Evolutionary conservation across 768 basidiomycete genomes (phyloP).

Genomic region (Lentinula guzmanii): DNA sequence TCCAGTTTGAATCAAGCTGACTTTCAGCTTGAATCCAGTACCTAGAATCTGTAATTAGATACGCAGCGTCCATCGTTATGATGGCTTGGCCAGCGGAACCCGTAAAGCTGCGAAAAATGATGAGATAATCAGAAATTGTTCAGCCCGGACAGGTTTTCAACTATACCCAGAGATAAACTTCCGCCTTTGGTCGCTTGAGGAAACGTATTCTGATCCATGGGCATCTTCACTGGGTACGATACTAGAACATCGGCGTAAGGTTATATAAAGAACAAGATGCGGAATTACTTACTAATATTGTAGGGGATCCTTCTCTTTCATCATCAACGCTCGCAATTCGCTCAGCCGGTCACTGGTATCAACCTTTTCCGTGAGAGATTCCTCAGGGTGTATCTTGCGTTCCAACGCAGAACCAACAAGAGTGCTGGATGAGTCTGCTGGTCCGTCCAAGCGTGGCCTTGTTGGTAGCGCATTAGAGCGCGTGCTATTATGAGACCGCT

Average conservation of each 20-base stretch:
- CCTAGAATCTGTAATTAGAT: slow-evolving; percentile 73
- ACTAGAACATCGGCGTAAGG: slow-evolving; percentile 28
- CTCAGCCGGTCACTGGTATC: slow-evolving; percentile 59
- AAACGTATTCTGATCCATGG: slow-evolving; percentile 79
- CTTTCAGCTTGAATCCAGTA: slow-evolving; percentile 78
- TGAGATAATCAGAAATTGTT: slow-evolving; percentile 13
- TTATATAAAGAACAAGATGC: background rate
- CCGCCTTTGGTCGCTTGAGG: slow-evolving; percentile 67
- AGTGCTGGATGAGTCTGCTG: slow-evolving; percentile 65
- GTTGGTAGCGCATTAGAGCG: slow-evolving; percentile 11
- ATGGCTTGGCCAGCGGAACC: slow-evolving; percentile 71
- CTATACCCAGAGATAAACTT: slow-evolving; percentile 74
- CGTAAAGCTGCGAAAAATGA: slow-evolving; percentile 38
- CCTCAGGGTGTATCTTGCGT: slow-evolving; percentile 62
- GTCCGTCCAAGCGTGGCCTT: slow-evolving; percentile 33
- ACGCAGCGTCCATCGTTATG: slow-evolving; percentile 59
- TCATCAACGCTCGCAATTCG: slow-evolving; percentile 60
- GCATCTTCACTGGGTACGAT: slow-evolving; percentile 77
- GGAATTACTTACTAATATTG: slow-evolving; percentile 65
- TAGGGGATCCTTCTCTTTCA: slow-evolving; percentile 44
- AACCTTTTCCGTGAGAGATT: slow-evolving; percentile 41
- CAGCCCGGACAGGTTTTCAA: background rate
- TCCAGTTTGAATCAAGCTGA: slow-evolving; percentile 73
- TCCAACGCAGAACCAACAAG: slow-evolving; percentile 71
- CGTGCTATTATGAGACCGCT: slow-evolving; percentile 5